Evolutionary conservation across 140 eudicot species (phyloP), one percentile per base, ranked within the genome.

Genomic region (Cichorium intybus): DNA sequence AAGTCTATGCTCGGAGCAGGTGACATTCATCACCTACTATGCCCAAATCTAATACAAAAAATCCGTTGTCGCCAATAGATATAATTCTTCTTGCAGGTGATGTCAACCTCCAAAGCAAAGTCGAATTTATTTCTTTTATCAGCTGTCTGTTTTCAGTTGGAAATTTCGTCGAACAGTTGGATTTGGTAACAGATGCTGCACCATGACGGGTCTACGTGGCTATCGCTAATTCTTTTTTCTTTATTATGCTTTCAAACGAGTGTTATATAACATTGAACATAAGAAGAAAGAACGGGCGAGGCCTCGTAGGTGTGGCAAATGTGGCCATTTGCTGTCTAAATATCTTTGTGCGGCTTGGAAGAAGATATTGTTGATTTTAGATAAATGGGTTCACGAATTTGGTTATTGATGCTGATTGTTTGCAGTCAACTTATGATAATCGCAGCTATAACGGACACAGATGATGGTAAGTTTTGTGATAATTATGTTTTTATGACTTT

Each of bases 401-500:
- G 35, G 58, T 59, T 80, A 34, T 74, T 51, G 71, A 11, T 80
- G 67, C 63, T 88, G 79, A n/a, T 83, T 65, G 45, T 79, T 74
- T 70, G 56, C 55, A 6, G 66, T 64, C 89, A 65, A 31, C 60
- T 83, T 76, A 28, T 79, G 79, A 72, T 71, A 26, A 69, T 72
- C 28, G 60, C 72, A 2, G 93, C 82, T 4, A 45, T 34, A 26
- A 90, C 97, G 3, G 68, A 86, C 50, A 31, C 55, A 11, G 51
- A 43, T 69, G 97, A 90, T 73, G 34, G 97, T 89, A 81, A 74
- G 95, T 74, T 55, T 43, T 43, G 20, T 43, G n/a, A 43, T 43
- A 43, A 43, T 4, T 43, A 7, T 43, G 7, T 15, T 35, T 8
- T 35, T 35, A 35, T 35, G 43, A 35, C 43, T 35, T 35, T 35